Conservation (phyloP, 202 grass and related monocot genomes). For the Schoenoplectus triqueter region DNA sequence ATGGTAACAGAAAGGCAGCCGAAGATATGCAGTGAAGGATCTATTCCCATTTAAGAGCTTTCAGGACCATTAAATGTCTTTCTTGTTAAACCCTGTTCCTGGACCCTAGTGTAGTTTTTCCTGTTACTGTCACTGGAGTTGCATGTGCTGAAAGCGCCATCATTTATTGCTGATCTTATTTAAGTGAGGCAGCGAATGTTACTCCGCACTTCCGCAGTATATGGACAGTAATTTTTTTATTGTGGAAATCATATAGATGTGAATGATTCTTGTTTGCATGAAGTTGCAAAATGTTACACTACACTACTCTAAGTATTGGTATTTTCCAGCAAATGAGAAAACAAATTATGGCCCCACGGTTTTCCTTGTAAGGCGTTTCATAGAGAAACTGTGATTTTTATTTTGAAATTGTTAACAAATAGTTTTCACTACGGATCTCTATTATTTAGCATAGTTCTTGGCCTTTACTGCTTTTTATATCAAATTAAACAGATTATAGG, state of each 20-base stretch:
- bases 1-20: slow-evolving; percentile 17
- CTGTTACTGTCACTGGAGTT: slow-evolving; percentile 13
- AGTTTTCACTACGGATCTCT: no score
- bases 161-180: slow-evolving; percentile 21
- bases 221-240: background rate
- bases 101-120: slow-evolving; percentile 1
- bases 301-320: background rate
- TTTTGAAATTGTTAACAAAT: no score
- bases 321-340: no score
- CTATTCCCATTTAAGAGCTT: slow-evolving; percentile 33
- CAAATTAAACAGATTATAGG: no score
- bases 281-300: background rate
- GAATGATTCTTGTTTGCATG: background rate
- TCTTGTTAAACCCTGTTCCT: slow-evolving; percentile 36
- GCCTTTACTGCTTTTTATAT: no score
- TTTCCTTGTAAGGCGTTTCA: no score
- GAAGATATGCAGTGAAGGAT: slow-evolving; percentile 15
- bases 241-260: background rate
- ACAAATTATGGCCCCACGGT: no score
- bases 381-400: no score
- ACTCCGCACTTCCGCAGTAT: background rate
- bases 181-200: background rate
- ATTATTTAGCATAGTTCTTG: no score
- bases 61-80: slow-evolving; percentile 27
- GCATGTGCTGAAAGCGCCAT: slow-evolving; percentile 27